Evolutionary conservation across 176 grass and related monocot genomes (phyloP), one percentile per base, ranked within the genome.

Genomic region (Raddia guianensis): DNA sequence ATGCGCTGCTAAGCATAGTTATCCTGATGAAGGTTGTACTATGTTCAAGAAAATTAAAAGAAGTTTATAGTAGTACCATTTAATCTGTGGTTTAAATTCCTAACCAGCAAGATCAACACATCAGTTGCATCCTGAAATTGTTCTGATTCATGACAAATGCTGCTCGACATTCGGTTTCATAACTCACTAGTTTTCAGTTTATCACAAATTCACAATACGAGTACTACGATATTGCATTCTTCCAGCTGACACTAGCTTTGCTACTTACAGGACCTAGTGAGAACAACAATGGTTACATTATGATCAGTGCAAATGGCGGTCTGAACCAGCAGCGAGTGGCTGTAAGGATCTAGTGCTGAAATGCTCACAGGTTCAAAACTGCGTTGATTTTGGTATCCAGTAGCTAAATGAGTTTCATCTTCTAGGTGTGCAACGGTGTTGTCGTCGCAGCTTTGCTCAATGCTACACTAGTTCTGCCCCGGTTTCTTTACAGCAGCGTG

Each of bases 261-360:
- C 45, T 79, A 12, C 60, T 79, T 19, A 57, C 83, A 95, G 92
- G 64, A 16, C 83, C 85, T 80, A 79, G n/a, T 7, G 77, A 75
- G 81, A 84, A 70, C 56, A 70, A 81, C 81, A 93, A 88, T 51
- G 92, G 96, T 1, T 93, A 76, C 84, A 88, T 98, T 70, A 84
- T 98, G 64, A 37, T 95, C 78, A 98, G 92, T 32, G 92, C 92
- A 8, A 95, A 98, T 69, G 96, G 96, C 9, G 96, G 96, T 47
- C 72, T 98, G 61, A 98, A 98, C 70, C 92, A 98, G 12, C 96
- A 98, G 77, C 84, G 92, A 7, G 96, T 98, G 53, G 92, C 92
- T 48, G 96, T 98, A 93, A 95, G 88, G 34, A 66, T 70, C 21
- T 37, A 20, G 8, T 68, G 50, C 5, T 71, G 5, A 27, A 81